A percentile compares a stretch with the other conserved stretches of the same genome.
Conservation (phyloP, 108 stramenopile genomes). For the Fragilaria radians region DNA sequence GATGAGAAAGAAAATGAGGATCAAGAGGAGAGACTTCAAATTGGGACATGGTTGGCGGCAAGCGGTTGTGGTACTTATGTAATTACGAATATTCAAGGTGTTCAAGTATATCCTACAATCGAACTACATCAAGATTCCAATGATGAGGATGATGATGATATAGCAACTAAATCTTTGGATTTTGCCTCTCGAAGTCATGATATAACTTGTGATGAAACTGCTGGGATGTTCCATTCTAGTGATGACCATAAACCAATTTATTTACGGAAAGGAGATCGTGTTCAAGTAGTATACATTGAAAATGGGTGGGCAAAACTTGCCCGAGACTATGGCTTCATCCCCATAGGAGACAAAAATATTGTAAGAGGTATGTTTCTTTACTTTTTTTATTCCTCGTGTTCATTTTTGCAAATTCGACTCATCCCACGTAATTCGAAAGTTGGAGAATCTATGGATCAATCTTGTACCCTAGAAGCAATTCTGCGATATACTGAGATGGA, state of each 20-base stretch:
- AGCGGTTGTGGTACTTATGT: conserved; percentile 52
- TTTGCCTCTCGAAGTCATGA: too few species aligned
- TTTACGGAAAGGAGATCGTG: conserved; percentile 31
- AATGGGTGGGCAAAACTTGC: conserved; percentile 47
- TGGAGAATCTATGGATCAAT: conserved; percentile 38
- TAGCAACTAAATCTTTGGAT: too few species aligned
- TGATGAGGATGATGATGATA: background rate
- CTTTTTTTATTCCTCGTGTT: conserved; percentile 7
- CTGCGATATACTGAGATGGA: conserved; percentile 22
- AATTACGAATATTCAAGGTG: conserved; percentile 31
- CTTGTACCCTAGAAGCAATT: conserved; percentile 49
- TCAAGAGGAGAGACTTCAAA: conserved; percentile 21
- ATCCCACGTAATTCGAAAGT: conserved; percentile 33
- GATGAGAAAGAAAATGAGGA: conserved; percentile 13
- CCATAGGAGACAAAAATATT: conserved; percentile 31
- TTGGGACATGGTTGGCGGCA: conserved; percentile 1
- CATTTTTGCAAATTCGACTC: background rate
- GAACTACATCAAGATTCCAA: background rate
- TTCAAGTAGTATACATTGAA: conserved; percentile 43
- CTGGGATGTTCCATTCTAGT: too few species aligned
- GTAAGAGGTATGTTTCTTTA: conserved; percentile 39
- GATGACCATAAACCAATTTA: too few species aligned
- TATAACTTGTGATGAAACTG: too few species aligned
- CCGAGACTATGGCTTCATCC: conserved; percentile 32
- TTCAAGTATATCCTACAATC: conserved; percentile 37